A percentile compares a stretch with the other conserved stretches of the same genome.
phyloP scores from a whole-genome alignment of 2,329 filamentous ascomycete genomes.

The Phyllachora maydis region DNA sequence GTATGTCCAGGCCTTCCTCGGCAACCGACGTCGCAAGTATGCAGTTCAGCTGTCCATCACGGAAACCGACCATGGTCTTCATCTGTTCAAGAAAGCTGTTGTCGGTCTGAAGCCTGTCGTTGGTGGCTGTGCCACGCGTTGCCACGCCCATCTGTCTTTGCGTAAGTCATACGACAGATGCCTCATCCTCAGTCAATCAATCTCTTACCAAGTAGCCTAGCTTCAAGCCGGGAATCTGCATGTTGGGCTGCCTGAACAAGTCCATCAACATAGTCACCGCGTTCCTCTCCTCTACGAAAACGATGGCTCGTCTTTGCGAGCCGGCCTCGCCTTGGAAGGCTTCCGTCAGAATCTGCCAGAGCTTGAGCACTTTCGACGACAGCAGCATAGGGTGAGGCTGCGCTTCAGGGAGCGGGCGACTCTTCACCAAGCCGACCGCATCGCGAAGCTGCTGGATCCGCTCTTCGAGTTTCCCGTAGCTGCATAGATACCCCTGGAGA shows the following conservation, averaged over 20 bases:
- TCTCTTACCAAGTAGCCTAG: constrained; percentile 38
- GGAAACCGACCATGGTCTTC: constrained; percentile 45
- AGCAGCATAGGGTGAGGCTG: constrained; percentile 17
- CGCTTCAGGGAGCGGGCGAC: constrained; percentile 21
- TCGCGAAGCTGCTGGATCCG: constrained; percentile 35
- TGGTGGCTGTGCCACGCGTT: too few species aligned
- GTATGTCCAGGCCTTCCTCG: constrained; percentile 48
- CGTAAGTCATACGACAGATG: too few species aligned
- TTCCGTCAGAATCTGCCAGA: constrained; percentile 37
- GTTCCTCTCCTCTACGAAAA: constrained; percentile 66
- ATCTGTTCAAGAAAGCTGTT: too few species aligned
- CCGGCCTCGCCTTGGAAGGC: constrained; percentile 41
- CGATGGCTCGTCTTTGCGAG: constrained; percentile 45
- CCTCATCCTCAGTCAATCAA: too few species aligned
- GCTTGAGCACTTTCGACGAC: constrained; percentile 51
- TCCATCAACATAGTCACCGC: constrained; percentile 56
- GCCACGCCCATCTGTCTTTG: constrained; percentile 15
- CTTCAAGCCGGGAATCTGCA: constrained; percentile 36
- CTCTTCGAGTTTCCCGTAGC: constrained; percentile 21
- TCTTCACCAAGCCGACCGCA: constrained; percentile 32
- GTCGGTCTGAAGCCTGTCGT: constrained; percentile 50
- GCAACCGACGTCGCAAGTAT: constrained; percentile 46
- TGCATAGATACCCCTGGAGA: constrained; percentile 3
- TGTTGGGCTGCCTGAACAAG: constrained; percentile 34
- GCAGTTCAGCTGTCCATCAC: constrained; percentile 36